These are phyloP conservation scores for Microcera coccophila DNA, from an alignment of 2,329 filamentous ascomycete species.

Conservation along the genomic window DNA sequence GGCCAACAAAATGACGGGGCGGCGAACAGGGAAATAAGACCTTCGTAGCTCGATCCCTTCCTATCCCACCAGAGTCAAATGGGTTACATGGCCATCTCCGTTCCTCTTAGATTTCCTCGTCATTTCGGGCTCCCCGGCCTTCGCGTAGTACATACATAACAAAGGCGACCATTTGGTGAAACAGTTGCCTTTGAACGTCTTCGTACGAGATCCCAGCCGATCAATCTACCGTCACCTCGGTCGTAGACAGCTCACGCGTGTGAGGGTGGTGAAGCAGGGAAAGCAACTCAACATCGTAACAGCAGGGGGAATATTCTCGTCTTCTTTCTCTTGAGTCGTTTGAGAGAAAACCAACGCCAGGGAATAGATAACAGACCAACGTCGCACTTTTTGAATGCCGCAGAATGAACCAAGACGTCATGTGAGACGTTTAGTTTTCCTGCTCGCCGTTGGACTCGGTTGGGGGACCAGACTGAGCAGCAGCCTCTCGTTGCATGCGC, in stretches of 20 bases:
- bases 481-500: conserved; percentile 86
- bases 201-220: conserved; percentile 12
- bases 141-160: conserved; percentile 16
- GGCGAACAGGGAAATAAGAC: background rate
- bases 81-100: conserved; percentile 20
- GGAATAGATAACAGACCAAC: conserved; percentile 44
- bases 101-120: conserved; percentile 16
- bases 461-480: conserved; percentile 42
- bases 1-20: conserved; percentile 8
- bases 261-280: conserved; percentile 32
- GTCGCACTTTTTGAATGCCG: conserved; percentile 37
- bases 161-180: conserved; percentile 18
- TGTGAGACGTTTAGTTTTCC: conserved; percentile 40
- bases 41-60: too few species aligned
- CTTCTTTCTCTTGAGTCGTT: conserved; percentile 41
- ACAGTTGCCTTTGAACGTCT: conserved; percentile 14
- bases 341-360: conserved; percentile 47
- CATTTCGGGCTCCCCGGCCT: conserved; percentile 19
- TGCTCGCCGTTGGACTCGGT: conserved; percentile 52
- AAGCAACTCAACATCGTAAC: conserved; percentile 36
- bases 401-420: conserved; percentile 30
- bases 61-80: conserved; percentile 18
- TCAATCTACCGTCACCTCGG: conserved; percentile 31
- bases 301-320: conserved; percentile 42
- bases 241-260: conserved; percentile 26